Percentiles rank a stretch among this genome's conserved stretches.
Conservation (phyloP, 176 grass and related monocot species). For the Neostapfia colusana region DNA sequence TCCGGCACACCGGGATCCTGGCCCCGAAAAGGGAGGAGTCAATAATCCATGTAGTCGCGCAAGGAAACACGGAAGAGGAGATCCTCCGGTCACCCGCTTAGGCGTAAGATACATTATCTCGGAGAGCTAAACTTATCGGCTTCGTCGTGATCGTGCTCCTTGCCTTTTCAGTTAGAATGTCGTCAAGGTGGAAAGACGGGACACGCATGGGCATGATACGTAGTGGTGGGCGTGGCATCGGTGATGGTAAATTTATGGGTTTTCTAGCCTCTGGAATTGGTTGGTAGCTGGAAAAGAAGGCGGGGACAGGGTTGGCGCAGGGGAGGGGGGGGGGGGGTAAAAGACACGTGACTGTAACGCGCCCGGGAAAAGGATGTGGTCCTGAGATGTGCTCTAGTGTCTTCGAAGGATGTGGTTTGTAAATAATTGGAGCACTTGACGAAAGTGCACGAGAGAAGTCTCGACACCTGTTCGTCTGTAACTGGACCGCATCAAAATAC, state of each 20-base stretch:
- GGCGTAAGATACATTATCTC: slow-evolving; percentile 34
- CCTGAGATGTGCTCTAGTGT: background rate
- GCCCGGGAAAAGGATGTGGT: background rate
- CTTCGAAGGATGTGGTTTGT: background rate
- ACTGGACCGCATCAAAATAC: background rate
- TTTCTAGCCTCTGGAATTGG: slow-evolving; percentile 17
- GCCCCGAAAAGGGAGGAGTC: background rate
- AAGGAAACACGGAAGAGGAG: slow-evolving; percentile 17
- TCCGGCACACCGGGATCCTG: slow-evolving; percentile 16
- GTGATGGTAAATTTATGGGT: slow-evolving; percentile 24
- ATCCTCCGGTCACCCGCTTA: background rate
- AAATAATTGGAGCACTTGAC: background rate
- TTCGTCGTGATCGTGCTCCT: slow-evolving; percentile 32
- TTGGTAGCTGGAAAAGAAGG: slow-evolving; percentile 10
- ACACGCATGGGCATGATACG: background rate
- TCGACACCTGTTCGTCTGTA: slow-evolving; percentile 18
- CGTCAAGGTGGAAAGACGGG: slow-evolving; percentile 25
- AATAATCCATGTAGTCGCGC: background rate
- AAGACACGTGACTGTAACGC: slow-evolving; percentile 13
- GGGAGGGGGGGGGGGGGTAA: too few relatives aligned
- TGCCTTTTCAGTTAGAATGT: slow-evolving; percentile 32
- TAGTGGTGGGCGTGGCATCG: slow-evolving; percentile 9
- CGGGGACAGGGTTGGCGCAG: slow-evolving; percentile 13
- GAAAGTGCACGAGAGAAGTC: background rate
- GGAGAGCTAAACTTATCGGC: slow-evolving; percentile 27